A percentile compares a stretch with the other conserved stretches of the same genome.
phyloP scores from a whole-genome alignment of 2,329 filamentous ascomycete species.

The Hypoxylon sp. region DNA sequence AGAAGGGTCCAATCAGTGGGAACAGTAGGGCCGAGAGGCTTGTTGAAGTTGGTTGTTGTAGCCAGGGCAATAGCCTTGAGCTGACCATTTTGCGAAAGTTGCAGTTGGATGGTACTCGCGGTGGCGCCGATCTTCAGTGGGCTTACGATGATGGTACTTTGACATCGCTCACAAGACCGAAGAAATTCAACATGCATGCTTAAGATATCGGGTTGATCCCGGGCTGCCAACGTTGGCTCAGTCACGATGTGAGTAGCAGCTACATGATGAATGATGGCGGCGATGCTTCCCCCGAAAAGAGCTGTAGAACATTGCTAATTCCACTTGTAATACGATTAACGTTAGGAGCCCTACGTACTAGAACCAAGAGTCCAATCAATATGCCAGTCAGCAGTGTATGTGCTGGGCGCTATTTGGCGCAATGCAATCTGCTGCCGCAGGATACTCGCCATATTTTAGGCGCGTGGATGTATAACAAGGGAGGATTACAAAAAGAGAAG shows the following conservation, averaged over 20 bases:
- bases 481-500: no score
- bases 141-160: constrained; percentile 41
- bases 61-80: constrained; percentile 40
- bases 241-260: constrained; percentile 40
- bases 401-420: no score
- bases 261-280: constrained; percentile 43
- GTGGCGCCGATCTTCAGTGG: constrained; percentile 40
- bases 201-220: constrained; percentile 44
- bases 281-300: no score
- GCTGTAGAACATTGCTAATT: no score
- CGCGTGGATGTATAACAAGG: no score
- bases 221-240: constrained; percentile 2
- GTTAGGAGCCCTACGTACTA: no score
- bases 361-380: no score
- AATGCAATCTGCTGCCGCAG: no score
- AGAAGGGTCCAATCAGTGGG: no score
- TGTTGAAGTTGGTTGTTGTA: constrained; percentile 45
- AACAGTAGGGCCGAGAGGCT: constrained; percentile 42
- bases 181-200: constrained; percentile 48
- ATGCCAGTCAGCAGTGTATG: no score
- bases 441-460: no score
- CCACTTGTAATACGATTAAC: no score
- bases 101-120: constrained; percentile 42
- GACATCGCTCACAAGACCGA: constrained; percentile 35
- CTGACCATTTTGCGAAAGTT: constrained; percentile 39